These are phyloP conservation scores for Wakefieldia striispora DNA, from an alignment of 768 basidiomycete genomes.

Conservation along the genomic window DNA sequence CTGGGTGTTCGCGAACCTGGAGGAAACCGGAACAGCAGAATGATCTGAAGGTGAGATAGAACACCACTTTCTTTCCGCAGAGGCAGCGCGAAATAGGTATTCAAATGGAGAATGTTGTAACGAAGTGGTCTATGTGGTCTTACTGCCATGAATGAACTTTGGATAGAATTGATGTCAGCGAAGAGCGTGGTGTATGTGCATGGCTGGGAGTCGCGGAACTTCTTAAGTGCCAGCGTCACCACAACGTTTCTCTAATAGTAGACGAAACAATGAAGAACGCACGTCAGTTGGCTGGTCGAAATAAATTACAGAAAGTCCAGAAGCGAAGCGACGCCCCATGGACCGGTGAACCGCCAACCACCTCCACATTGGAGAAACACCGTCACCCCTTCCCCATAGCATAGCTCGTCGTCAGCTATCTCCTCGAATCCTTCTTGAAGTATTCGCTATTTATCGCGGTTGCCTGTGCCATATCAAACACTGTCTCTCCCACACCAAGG, in stretches of 20 bases:
- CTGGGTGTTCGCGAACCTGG: background rate
- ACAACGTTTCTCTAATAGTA: constrained; percentile 7
- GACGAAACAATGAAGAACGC: constrained; percentile 22
- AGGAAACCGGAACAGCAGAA: background rate
- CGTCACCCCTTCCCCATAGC: background rate
- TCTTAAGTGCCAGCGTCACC: constrained; percentile 3
- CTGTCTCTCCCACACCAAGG: constrained; percentile 80
- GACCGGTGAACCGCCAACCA: background rate
- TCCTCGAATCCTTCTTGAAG: constrained; percentile 60
- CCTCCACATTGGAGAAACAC: constrained; percentile 10
- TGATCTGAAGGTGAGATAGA: background rate
- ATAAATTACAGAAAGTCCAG: constrained; percentile 30
- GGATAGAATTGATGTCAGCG: background rate
- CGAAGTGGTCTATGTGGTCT: no score
- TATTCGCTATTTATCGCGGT: constrained; percentile 85
- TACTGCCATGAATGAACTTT: background rate
- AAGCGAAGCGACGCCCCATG: constrained; percentile 19
- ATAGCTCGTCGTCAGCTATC: constrained; percentile 15
- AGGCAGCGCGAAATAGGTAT: no score
- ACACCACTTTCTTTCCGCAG: background rate
- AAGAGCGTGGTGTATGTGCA: constrained; percentile 3
- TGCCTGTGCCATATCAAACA: constrained; percentile 84
- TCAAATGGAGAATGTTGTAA: background rate
- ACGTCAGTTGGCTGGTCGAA: constrained; percentile 18
- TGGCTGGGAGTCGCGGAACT: constrained; percentile 7